Percentiles rank a stretch among this genome's conserved stretches.
These are phyloP conservation scores for Pythium volutum DNA, from an alignment of 352 stramenopile genomes.

Conservation along the genomic window DNA sequence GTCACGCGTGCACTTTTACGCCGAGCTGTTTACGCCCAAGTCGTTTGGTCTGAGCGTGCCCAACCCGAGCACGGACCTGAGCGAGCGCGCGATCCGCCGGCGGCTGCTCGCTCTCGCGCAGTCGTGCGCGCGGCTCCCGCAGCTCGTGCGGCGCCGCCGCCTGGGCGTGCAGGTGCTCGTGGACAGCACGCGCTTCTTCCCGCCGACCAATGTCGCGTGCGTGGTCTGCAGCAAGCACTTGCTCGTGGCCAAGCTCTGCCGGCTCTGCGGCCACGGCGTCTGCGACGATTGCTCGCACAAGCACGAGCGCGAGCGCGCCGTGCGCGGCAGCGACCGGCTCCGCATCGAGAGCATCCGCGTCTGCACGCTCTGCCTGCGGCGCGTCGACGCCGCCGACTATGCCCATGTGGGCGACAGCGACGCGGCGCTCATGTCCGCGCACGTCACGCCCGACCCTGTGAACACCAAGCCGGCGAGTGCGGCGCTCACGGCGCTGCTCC, in stretches of 20 bases:
- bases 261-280: constrained; percentile 58
- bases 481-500: constrained; percentile 36
- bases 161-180: constrained; percentile 57
- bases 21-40: constrained; percentile 24
- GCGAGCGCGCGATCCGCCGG: constrained; percentile 11
- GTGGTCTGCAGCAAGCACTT: constrained; percentile 56
- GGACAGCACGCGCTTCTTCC: constrained; percentile 35
- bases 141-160: constrained; percentile 50
- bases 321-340: constrained; percentile 5
- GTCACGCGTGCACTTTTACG: constrained; percentile 27
- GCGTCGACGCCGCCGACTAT: constrained; percentile 55
- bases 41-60: constrained; percentile 19
- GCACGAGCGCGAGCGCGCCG: constrained; percentile 29
- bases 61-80: neutral
- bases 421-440: constrained; percentile 21
- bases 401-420: constrained; percentile 29
- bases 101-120: constrained; percentile 21
- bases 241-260: constrained; percentile 45
- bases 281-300: constrained; percentile 46
- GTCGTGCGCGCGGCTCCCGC: constrained; percentile 29
- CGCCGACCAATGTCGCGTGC: constrained; percentile 49
- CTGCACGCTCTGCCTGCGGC: constrained; percentile 50
- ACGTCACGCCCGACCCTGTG: constrained; percentile 4
- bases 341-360: constrained; percentile 37
- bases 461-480: constrained; percentile 21